Evolutionary conservation across 2,329 filamentous ascomycete genomes (phyloP).

Genomic region (Fusarium floridanum): DNA sequence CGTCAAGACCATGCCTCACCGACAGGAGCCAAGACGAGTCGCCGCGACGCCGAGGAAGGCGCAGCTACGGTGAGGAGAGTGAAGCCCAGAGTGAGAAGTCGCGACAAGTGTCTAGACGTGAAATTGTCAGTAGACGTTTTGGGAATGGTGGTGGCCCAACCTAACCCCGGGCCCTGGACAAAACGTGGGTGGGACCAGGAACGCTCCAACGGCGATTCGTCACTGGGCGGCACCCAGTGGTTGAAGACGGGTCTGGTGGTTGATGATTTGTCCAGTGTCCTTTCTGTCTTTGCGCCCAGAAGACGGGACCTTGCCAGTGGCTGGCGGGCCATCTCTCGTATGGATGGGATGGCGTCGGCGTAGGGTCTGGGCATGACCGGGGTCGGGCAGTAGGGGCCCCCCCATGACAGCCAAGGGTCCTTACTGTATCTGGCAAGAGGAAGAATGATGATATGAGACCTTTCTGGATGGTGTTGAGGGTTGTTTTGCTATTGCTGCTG

Average conservation of each 20-base stretch:
- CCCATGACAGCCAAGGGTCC: constrained; percentile 29
- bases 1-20: not conserved
- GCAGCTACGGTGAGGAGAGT: constrained; percentile 15
- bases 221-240: constrained; percentile 35
- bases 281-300: constrained; percentile 6
- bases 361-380: constrained; percentile 23
- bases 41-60: constrained; percentile 20
- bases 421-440: constrained; percentile 27
- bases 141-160: not conserved
- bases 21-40: constrained; percentile 1
- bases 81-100: not conserved
- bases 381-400: not conserved
- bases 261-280: not conserved
- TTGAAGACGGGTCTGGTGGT: not conserved
- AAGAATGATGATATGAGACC: constrained; percentile 7
- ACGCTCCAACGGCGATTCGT: constrained; percentile 29
- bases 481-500: not conserved
- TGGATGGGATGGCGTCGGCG: not conserved
- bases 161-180: not conserved
- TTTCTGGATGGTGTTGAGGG: not conserved
- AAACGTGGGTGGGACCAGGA: constrained; percentile 40
- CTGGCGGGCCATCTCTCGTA: not conserved
- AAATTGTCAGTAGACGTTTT: not conserved
- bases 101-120: not conserved
- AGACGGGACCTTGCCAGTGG: constrained; percentile 1